These are phyloP conservation scores for Collybiopsis confluens DNA, from an alignment of 768 basidiomycete genomes.

Conservation along the genomic window DNA sequence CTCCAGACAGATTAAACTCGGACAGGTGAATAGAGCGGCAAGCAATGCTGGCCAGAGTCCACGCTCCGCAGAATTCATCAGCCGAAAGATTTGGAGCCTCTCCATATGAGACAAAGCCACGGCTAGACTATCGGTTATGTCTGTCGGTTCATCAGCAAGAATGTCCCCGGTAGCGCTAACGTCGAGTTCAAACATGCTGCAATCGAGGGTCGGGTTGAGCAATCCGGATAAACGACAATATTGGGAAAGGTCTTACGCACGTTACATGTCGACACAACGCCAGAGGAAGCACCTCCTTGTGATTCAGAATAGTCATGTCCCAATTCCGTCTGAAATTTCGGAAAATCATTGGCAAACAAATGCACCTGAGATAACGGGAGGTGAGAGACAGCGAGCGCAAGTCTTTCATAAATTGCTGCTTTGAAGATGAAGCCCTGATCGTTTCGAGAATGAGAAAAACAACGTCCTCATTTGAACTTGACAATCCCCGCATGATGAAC, in stretches of 20 bases:
- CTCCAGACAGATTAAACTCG: neutral
- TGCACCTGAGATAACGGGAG: constrained; percentile 2
- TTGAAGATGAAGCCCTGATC: constrained; percentile 3
- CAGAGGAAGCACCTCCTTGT: neutral
- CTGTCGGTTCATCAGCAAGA: constrained; percentile 2
- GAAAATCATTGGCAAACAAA: constrained; percentile 5
- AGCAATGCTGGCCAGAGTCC: constrained; percentile 5
- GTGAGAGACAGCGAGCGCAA: constrained; percentile 6
- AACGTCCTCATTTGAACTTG: constrained; percentile 3
- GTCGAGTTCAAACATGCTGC: constrained; percentile 5
- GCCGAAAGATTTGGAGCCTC: neutral
- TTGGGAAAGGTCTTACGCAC: neutral
- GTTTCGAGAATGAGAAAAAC: constrained; percentile 2
- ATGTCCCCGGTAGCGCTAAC: constrained; percentile 1
- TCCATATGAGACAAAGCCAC: neutral
- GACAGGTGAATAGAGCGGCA: neutral
- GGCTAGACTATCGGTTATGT: neutral
- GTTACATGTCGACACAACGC: constrained; percentile 8
- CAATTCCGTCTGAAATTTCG: neutral
- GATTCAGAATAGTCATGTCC: neutral
- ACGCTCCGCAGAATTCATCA: constrained; percentile 5
- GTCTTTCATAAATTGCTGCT: constrained; percentile 3
- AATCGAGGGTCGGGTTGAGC: neutral
- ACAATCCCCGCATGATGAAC: neutral
- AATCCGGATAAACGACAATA: neutral